A percentile compares a stretch with the other conserved stretches of the same genome.
phyloP scores from a whole-genome alignment of 257 asterid genomes.

The Datura wrightii region DNA sequence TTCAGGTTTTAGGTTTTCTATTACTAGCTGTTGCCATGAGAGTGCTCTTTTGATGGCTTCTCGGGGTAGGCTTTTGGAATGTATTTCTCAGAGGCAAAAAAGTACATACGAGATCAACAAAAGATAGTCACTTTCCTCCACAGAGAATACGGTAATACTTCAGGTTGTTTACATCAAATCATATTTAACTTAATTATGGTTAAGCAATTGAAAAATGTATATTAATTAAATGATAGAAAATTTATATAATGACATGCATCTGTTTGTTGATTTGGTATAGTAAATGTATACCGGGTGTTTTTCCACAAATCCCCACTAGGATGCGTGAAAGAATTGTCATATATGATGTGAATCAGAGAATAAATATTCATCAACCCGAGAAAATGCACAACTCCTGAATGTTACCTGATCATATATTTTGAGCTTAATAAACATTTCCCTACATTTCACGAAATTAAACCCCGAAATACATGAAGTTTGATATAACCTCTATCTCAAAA shows the following conservation, averaged over 20 bases:
- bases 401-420: conserved; percentile 9
- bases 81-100: neutral
- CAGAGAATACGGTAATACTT: too few relatives aligned
- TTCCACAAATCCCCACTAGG: neutral
- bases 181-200: neutral
- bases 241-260: neutral
- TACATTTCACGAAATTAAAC: conserved; percentile 11
- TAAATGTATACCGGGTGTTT: neutral
- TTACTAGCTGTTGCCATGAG: conserved; percentile 60
- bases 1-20: conserved; percentile 26
- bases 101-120: neutral
- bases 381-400: neutral
- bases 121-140: neutral
- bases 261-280: neutral
- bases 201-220: neutral
- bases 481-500: conserved; percentile 5
- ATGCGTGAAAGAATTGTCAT: neutral
- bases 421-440: neutral
- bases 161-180: neutral
- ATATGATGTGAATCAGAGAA: neutral
- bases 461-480: conserved; percentile 23
- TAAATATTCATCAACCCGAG: conserved; percentile 14
- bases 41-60: conserved; percentile 63
- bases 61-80: conserved; percentile 59
- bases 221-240: neutral